Base-by-base conservation (phyloP, 1,284 basidiomycete species). In the Puccinia horiana region DNA sequence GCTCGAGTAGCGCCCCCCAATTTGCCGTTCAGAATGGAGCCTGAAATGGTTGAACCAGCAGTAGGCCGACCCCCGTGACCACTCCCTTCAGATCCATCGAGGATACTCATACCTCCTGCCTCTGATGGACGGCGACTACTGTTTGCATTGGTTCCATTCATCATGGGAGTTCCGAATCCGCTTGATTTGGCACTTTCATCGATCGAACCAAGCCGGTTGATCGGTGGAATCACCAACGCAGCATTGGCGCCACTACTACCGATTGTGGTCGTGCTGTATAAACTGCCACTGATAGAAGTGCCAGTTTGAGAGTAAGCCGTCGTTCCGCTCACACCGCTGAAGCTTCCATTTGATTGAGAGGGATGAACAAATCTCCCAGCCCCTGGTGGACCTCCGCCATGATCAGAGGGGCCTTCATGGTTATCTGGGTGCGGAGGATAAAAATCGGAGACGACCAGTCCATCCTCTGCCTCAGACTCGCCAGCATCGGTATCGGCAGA, bases 391-490 rank as follows among this genome's bases (percentile, higher is more conserved):
- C 69, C 73, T 20, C 76, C 58, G 47, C 63, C 79, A 63, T 35
- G 70, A 40, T 73, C 76, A 73, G 61, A 63, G 35, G 82, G 80
- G 80, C 83, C 84, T 84, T 35, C 86, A 32, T 87, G 29, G 85
- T 87, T 18, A 84, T 88, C 26, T 88, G 87, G 86, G 94, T 89
- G 84, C 96, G 89, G 86, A 96, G 94, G 42, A 93, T 94, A 63
- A 35, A 81, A 74, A 54, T 75, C 81, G 20, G 70, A 73, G 49
- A 76, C 72, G 20, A 76, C 35, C 49, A 82, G 58, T 12, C 47
- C 73, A 47, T 82, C 73, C n/a, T 82, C 81, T 23, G 69, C 81
- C 26, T 76, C 73, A 4, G 73, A 76, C 65, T 76, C 81, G 26
- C 76, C 81, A 18, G 37, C 44, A 63, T 76, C 72, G 14, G 73